Evolutionary conservation across 768 basidiomycete species (phyloP).

Genomic region (Rubroboletus pulcherrimus): DNA sequence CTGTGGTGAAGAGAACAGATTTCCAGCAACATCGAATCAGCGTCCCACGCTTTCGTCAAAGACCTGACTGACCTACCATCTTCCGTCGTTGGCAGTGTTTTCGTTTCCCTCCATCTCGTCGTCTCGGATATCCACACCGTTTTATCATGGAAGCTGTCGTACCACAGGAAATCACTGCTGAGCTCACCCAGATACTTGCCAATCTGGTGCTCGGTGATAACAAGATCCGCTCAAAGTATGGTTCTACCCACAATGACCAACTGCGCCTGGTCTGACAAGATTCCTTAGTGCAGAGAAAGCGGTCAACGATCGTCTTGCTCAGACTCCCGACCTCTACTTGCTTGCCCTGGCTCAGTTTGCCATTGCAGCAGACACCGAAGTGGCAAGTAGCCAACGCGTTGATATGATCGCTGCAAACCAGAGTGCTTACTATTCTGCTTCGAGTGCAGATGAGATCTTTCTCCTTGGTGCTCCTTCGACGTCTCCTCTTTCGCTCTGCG

Average conservation of each 20-base stretch:
- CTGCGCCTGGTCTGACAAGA: slow-evolving; percentile 7
- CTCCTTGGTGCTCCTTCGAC: slow-evolving; percentile 74
- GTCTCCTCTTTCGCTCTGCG: slow-evolving; percentile 68
- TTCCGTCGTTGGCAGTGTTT: not conserved
- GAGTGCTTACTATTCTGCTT: slow-evolving; percentile 7
- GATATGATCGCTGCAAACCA: not conserved
- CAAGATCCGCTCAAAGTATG: slow-evolving; percentile 68
- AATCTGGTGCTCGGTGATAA: slow-evolving; percentile 85
- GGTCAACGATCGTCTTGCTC: slow-evolving; percentile 74
- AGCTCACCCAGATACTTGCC: slow-evolving; percentile 79
- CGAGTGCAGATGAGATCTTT: slow-evolving; percentile 74
- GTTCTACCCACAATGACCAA: not conserved
- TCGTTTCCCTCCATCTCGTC: not conserved
- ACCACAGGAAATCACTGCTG: slow-evolving; percentile 64
- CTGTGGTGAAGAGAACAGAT: not conserved
- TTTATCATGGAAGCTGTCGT: slow-evolving; percentile 32
- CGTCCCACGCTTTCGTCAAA: not conserved
- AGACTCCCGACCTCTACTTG: slow-evolving; percentile 75
- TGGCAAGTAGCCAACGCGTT: slow-evolving; percentile 45
- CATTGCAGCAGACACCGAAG: slow-evolving; percentile 71
- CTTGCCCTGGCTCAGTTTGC: slow-evolving; percentile 79
- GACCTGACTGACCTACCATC: not conserved
- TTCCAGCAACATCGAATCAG: not conserved
- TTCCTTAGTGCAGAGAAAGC: slow-evolving; percentile 65
- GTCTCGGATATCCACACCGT: not conserved